A percentile compares a stretch with the other conserved stretches of the same genome.
phyloP scores from a whole-genome alignment of 331 rosid genomes.

The Pyracantha coccinea region DNA sequence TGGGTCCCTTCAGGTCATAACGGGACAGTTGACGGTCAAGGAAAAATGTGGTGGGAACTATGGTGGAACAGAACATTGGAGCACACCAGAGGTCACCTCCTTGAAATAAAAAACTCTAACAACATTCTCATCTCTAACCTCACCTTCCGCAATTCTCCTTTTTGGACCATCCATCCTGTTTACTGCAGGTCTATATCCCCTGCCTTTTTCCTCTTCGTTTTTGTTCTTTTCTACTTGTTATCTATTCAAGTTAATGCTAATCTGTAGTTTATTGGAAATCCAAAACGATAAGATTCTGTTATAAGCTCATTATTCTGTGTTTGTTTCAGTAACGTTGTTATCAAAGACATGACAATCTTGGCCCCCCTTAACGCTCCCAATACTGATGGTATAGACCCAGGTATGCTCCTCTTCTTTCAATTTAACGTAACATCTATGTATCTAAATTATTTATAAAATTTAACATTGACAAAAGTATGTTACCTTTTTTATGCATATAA shows the following conservation, averaged over 20 bases:
- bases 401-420: constrained; percentile 23
- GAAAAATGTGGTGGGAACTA: constrained; percentile 96
- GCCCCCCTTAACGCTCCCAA: constrained; percentile 98
- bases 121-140: constrained; percentile 78
- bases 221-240: background rate
- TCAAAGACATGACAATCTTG: constrained; percentile 87
- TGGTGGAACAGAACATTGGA: constrained; percentile 95
- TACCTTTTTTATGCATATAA: background rate
- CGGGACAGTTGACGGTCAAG: constrained; percentile 91
- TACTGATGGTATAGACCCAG: constrained; percentile 96
- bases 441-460: background rate
- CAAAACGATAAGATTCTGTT: background rate
- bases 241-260: background rate
- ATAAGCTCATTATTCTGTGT: background rate
- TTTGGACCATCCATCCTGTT: constrained; percentile 97
- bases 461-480: background rate
- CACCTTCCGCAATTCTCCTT: constrained; percentile 84
- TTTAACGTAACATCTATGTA: background rate
- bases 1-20: constrained; percentile 57
- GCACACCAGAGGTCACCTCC: constrained; percentile 90
- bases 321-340: constrained; percentile 79
- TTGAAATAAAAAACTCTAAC: constrained; percentile 68
- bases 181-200: constrained; percentile 63
- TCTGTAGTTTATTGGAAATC: background rate
- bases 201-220: background rate